Percentiles rank a stretch among this genome's conserved stretches.
These are phyloP conservation scores for Taiozyma onychis DNA, from an alignment of 1,139 yeast genomes.

Conservation along the genomic window DNA sequence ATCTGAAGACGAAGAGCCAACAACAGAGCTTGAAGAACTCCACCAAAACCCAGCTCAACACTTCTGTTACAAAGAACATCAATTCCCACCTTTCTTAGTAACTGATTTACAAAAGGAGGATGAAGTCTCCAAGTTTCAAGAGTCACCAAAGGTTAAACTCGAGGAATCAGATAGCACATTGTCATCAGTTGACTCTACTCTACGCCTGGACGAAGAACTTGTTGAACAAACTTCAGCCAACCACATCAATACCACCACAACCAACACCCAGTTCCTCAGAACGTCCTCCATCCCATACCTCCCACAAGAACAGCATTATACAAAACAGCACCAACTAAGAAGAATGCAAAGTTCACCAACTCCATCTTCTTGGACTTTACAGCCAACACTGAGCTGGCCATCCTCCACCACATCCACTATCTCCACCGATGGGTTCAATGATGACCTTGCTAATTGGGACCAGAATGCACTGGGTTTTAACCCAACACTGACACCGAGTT, in stretches of 20 bases:
- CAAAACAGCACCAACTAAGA: conserved; percentile 9
- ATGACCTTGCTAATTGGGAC: conserved; percentile 18
- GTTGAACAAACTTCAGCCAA: neutral
- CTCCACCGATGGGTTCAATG: conserved; percentile 14
- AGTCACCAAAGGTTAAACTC: neutral
- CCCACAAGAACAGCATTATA: conserved; percentile 1
- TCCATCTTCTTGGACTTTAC: conserved; percentile 8
- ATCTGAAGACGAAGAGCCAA: neutral
- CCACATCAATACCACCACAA: neutral
- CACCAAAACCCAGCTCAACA: neutral
- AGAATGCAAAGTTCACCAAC: conserved; percentile 17
- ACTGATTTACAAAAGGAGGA: neutral
- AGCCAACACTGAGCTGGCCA: conserved; percentile 3
- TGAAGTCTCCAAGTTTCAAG: neutral
- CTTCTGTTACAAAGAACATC: neutral
- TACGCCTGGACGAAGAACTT: neutral
- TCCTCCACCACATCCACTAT: conserved; percentile 5
- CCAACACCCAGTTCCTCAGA: neutral
- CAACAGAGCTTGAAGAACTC: neutral
- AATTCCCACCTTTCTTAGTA: neutral
- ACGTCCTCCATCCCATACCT: neutral
- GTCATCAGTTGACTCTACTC: neutral
- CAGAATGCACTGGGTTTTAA: conserved; percentile 4
- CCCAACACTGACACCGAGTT: conserved; percentile 13
- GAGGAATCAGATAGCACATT: neutral